Evolutionary conservation across 2,329 filamentous ascomycete genomes (phyloP).

Genomic region (Byssoonygena ceratinophila): DNA sequence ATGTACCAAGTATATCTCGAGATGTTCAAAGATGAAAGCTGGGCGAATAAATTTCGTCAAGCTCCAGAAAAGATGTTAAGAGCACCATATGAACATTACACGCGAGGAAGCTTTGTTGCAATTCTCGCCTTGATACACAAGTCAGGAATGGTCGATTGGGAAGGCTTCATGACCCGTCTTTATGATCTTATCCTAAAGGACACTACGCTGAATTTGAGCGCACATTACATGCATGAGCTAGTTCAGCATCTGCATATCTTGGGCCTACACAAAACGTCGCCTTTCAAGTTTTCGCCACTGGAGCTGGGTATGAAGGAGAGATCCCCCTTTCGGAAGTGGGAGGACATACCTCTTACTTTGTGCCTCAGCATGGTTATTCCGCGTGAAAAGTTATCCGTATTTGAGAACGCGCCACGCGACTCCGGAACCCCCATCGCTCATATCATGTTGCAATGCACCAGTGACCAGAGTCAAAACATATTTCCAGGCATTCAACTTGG

Average conservation of each 20-base stretch:
- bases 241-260: slow-evolving; percentile 22
- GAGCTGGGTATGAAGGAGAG: not conserved
- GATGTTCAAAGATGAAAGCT: slow-evolving; percentile 39
- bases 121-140: slow-evolving; percentile 21
- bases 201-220: slow-evolving; percentile 15
- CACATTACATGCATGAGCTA: slow-evolving; percentile 23
- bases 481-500: slow-evolving; percentile 21
- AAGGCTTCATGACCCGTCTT: slow-evolving; percentile 12
- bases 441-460: slow-evolving; percentile 14
- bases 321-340: slow-evolving; percentile 1
- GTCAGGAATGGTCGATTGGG: slow-evolving; percentile 18
- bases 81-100: slow-evolving; percentile 18
- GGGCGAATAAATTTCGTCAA: slow-evolving; percentile 10
- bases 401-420: not conserved
- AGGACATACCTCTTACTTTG: slow-evolving; percentile 1
- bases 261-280: slow-evolving; percentile 12
- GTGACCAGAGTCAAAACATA: slow-evolving; percentile 15
- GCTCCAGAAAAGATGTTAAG: slow-evolving; percentile 3
- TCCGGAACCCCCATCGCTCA: slow-evolving; percentile 15
- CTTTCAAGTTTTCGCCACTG: not conserved
- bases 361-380: slow-evolving; percentile 13
- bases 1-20: slow-evolving; percentile 37
- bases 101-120: slow-evolving; percentile 21
- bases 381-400: not conserved
- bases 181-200: slow-evolving; percentile 16